Evolutionary conservation across 768 basidiomycete species (phyloP).

Genomic region (Lepiota venenata): DNA sequence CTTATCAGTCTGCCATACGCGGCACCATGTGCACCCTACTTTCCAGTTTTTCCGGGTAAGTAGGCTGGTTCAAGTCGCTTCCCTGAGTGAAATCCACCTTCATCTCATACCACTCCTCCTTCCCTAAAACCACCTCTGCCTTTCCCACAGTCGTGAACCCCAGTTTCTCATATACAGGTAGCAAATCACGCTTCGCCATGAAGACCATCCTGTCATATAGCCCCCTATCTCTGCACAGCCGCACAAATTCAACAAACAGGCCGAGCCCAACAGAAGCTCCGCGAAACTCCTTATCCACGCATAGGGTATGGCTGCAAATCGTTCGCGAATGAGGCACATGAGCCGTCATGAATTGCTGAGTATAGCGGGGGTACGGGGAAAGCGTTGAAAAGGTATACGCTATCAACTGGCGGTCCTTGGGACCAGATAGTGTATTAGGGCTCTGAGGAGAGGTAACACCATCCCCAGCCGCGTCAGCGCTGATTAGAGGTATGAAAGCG

Average conservation of each 20-base stretch:
- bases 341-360: not conserved
- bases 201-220: constrained; percentile 4
- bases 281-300: constrained; percentile 1
- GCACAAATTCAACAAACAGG: constrained; percentile 1
- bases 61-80: too few relatives aligned
- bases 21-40: not conserved
- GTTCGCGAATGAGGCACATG: not conserved
- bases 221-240: constrained; percentile 1
- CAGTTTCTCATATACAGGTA: not conserved
- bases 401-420: not conserved
- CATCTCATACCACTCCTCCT: constrained; percentile 9
- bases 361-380: not conserved
- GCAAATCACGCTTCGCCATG: not conserved
- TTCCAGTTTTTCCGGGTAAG: not conserved
- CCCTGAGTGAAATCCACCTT: not conserved
- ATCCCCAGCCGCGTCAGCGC: too few relatives aligned
- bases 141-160: not conserved
- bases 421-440: too few relatives aligned
- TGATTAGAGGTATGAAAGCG: not conserved
- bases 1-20: too few relatives aligned
- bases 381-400: constrained; percentile 3
- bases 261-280: constrained; percentile 1
- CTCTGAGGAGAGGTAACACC: too few relatives aligned
- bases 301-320: not conserved
- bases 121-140: constrained; percentile 3